Percentiles rank a stretch among this genome's conserved stretches.
Conservation (phyloP, 306 rosid genomes). For the Hippophae rhamnoides region DNA sequence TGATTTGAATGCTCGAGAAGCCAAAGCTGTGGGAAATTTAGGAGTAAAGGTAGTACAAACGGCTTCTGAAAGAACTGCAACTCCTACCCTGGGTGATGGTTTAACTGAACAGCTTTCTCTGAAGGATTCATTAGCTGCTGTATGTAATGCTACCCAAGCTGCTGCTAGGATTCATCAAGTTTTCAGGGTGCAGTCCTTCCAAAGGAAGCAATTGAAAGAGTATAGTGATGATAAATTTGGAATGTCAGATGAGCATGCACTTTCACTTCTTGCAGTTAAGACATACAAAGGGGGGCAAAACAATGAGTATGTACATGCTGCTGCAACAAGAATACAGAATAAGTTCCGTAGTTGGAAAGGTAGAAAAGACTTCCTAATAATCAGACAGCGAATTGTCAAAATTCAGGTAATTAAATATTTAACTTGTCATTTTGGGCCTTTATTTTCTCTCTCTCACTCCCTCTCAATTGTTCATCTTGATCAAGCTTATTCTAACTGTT, state of each 20-base stretch:
- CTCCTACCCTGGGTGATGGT: constrained; percentile 42
- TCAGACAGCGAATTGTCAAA: constrained; percentile 82
- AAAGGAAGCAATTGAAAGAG: constrained; percentile 47
- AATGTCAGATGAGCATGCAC: constrained; percentile 40
- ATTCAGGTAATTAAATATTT: constrained; percentile 42
- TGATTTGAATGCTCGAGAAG: constrained; percentile 39
- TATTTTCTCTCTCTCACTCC: neutral
- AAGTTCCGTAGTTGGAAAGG: constrained; percentile 87
- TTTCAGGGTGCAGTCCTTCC: constrained; percentile 72
- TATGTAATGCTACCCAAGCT: constrained; percentile 77
- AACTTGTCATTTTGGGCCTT: neutral
- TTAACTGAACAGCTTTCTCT: constrained; percentile 51
- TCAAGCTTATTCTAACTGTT: constrained; percentile 14
- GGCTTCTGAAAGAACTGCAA: constrained; percentile 57
- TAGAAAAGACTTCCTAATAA: constrained; percentile 76
- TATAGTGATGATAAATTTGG: constrained; percentile 37
- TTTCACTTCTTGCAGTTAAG: constrained; percentile 46
- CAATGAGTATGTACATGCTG: constrained; percentile 41
- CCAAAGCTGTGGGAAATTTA: constrained; percentile 30
- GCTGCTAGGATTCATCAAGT: constrained; percentile 73
- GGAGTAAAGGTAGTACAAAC: constrained; percentile 43
- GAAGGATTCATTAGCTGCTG: constrained; percentile 79
- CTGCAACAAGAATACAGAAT: constrained; percentile 75
- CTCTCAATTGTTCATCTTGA: neutral
- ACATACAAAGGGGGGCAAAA: constrained; percentile 38